Conservation (phyloP, 345 rosid species). For the Cardiospermum halicacabum region DNA sequence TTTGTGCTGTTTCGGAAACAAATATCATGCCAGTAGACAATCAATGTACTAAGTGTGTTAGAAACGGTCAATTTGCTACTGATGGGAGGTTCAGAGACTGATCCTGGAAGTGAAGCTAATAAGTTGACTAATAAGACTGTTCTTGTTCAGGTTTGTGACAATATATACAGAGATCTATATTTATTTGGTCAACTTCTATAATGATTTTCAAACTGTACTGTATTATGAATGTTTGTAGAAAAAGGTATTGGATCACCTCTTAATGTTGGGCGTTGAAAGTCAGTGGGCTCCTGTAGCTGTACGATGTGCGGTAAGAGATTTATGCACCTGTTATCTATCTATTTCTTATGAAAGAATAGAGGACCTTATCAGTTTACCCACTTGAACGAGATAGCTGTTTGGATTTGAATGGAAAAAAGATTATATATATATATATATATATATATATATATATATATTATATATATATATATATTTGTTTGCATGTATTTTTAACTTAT, state of each 20-base stretch:
- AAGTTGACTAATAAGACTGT: slow-evolving; percentile 74
- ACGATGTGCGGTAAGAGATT: slow-evolving; percentile 69
- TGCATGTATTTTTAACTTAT: too few species aligned
- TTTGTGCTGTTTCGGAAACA: slow-evolving; percentile 34
- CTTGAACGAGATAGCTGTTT: background rate
- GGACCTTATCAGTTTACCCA: background rate
- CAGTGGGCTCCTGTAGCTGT: slow-evolving; percentile 92
- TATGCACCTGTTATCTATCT: too few species aligned
- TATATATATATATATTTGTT: too few species aligned
- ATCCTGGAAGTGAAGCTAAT: slow-evolving; percentile 69
- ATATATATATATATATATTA: too few species aligned
- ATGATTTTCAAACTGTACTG: slow-evolving; percentile 18
- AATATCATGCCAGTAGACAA: slow-evolving; percentile 87
- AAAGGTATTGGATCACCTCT: slow-evolving; percentile 72
- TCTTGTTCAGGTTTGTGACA: slow-evolving; percentile 72
- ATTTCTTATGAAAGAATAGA: background rate
- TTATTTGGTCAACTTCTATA: slow-evolving; percentile 8
- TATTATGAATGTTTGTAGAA: slow-evolving; percentile 45
- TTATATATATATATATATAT: background rate
- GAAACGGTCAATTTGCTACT: slow-evolving; percentile 84
- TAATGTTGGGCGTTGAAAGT: slow-evolving; percentile 89
- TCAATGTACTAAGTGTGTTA: slow-evolving; percentile 74
- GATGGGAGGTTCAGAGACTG: slow-evolving; percentile 63
- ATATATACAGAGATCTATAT: too few species aligned
- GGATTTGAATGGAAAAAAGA: background rate